A percentile compares a stretch with the other conserved stretches of the same genome.
phyloP scores from a whole-genome alignment of 2,329 filamentous ascomycete genomes.

The Nannizziopsis barbatae region DNA sequence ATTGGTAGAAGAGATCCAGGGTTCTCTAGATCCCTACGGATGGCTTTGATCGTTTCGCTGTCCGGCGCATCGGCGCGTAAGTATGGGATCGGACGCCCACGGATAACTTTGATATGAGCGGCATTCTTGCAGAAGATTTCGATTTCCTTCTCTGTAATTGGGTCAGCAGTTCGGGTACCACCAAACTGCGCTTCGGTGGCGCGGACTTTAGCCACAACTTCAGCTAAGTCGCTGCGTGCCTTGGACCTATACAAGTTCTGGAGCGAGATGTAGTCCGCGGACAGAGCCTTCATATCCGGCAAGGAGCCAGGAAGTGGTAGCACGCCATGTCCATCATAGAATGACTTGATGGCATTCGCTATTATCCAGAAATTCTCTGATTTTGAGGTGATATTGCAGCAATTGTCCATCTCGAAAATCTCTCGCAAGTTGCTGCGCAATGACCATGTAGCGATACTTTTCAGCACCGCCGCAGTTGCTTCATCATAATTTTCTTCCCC shows the following conservation, averaged over 20 bases:
- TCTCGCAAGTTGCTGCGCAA: slow-evolving; percentile 60
- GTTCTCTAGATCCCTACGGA: slow-evolving; percentile 32
- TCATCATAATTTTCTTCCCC: slow-evolving; percentile 97
- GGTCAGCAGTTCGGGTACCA: slow-evolving; percentile 12
- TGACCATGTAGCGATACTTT: slow-evolving; percentile 61
- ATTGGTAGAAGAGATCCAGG: slow-evolving; percentile 53
- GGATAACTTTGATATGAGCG: slow-evolving; percentile 80
- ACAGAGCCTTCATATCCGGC: slow-evolving; percentile 96
- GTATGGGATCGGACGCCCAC: slow-evolving; percentile 47
- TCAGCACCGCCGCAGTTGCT: slow-evolving; percentile 74
- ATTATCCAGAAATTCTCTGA: slow-evolving; percentile 79
- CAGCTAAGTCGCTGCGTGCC: slow-evolving; percentile 63
- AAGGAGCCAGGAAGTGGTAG: slow-evolving; percentile 77
- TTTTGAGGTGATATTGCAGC: slow-evolving; percentile 33
- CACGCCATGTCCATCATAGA: slow-evolving; percentile 59
- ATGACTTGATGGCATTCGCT: slow-evolving; percentile 63
- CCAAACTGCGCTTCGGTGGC: slow-evolving; percentile 40
- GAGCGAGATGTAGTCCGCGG: slow-evolving; percentile 74
- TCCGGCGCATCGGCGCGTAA: slow-evolving; percentile 30
- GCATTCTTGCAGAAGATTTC: slow-evolving; percentile 94
- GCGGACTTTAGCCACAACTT: slow-evolving; percentile 58
- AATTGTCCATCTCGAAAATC: slow-evolving; percentile 63
- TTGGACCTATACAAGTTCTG: slow-evolving; percentile 90
- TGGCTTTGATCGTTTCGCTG: slow-evolving; percentile 34
- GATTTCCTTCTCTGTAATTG: slow-evolving; percentile 60